Conservation (phyloP, 2,329 filamentous ascomycete genomes). For the Microcyclosporella mali region DNA sequence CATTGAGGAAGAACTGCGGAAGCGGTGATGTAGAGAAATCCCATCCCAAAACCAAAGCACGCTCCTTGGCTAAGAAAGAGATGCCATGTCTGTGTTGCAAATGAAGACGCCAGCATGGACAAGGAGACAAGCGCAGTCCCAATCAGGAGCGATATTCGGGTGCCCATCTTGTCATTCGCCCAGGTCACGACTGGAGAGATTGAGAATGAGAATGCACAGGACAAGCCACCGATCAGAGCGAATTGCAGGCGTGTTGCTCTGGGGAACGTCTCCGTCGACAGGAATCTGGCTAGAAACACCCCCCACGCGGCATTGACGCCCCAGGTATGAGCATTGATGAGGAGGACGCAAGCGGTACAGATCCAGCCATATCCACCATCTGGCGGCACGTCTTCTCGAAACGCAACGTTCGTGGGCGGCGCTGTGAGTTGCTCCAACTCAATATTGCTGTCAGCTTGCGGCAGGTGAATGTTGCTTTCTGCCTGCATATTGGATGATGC, state of each 20-base stretch:
- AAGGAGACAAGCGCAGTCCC: constrained; percentile 58
- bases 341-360: constrained; percentile 38
- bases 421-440: constrained; percentile 10
- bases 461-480: no score
- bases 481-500: no score
- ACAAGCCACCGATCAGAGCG: constrained; percentile 68
- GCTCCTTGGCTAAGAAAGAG: constrained; percentile 67
- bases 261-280: constrained; percentile 54
- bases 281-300: constrained; percentile 68
- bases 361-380: constrained; percentile 57
- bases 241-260: constrained; percentile 58
- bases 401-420: constrained; percentile 13
- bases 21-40: constrained; percentile 63
- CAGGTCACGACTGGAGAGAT: constrained; percentile 60
- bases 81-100: constrained; percentile 64
- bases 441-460: background rate
- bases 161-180: constrained; percentile 54
- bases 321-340: constrained; percentile 42
- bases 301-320: constrained; percentile 48
- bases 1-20: constrained; percentile 64
- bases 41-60: constrained; percentile 67
- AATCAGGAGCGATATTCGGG: constrained; percentile 55
- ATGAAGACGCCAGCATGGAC: constrained; percentile 63
- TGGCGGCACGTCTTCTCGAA: constrained; percentile 41
- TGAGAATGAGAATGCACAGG: constrained; percentile 57